Percentiles rank a stretch among this genome's conserved stretches.
phyloP scores from a whole-genome alignment of 306 rosid genomes.

The Vigna mungo region DNA sequence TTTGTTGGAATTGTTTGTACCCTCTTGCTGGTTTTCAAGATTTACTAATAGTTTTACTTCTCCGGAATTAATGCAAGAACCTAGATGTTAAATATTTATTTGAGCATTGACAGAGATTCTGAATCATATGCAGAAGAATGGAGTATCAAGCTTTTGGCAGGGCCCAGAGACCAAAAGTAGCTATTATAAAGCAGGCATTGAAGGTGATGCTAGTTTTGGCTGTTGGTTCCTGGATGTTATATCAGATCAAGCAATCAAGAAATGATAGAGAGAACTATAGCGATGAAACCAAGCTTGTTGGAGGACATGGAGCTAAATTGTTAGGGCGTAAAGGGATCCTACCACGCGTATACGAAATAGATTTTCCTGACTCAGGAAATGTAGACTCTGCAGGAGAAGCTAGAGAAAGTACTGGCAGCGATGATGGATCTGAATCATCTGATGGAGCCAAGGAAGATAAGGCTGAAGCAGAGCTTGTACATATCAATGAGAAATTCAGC shows the following conservation, averaged over 20 bases:
- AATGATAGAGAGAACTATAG: slow-evolving; percentile 17
- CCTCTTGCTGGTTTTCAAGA: slow-evolving; percentile 34
- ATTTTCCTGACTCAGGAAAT: slow-evolving; percentile 33
- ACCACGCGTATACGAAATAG: slow-evolving; percentile 20
- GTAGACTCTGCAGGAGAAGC: slow-evolving; percentile 34
- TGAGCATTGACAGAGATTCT: slow-evolving; percentile 27
- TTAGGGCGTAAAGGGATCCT: slow-evolving; percentile 51
- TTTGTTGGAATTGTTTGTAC: neutral
- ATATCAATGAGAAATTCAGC: neutral
- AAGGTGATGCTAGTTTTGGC: slow-evolving; percentile 49
- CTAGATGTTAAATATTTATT: slow-evolving; percentile 3
- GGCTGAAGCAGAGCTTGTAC: slow-evolving; percentile 20
- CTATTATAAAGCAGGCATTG: slow-evolving; percentile 46
- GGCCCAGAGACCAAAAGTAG: slow-evolving; percentile 50
- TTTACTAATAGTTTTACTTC: slow-evolving; percentile 12
- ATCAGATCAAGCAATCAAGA: slow-evolving; percentile 49
- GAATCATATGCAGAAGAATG: slow-evolving; percentile 48
- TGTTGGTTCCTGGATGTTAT: slow-evolving; percentile 53
- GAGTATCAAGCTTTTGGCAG: slow-evolving; percentile 49
- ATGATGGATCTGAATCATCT: slow-evolving; percentile 11
- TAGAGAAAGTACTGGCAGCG: slow-evolving; percentile 16
- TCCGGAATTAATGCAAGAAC: slow-evolving; percentile 11
- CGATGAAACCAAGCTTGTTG: slow-evolving; percentile 9
- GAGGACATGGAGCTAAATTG: slow-evolving; percentile 11
- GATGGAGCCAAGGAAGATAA: slow-evolving; percentile 24